Conservation (phyloP, 1,284 basidiomycete species). For the Tremellales sp. region DNA sequence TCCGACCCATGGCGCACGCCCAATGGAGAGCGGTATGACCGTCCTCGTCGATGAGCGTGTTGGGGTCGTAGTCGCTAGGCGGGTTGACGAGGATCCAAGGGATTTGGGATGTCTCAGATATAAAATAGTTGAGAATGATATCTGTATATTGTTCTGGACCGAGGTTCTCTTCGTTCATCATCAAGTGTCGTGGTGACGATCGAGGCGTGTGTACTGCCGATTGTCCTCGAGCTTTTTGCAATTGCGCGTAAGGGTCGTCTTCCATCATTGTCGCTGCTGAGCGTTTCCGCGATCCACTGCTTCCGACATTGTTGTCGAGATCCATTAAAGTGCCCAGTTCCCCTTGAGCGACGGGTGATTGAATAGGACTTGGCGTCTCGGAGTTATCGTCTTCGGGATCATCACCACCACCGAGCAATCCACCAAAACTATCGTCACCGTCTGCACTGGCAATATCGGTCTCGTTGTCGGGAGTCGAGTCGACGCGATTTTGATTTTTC, state of each 20-base stretch:
- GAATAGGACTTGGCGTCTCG: constrained; percentile 81
- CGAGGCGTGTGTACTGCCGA: constrained; percentile 42
- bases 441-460: constrained; percentile 15
- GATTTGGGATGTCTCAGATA: constrained; percentile 92
- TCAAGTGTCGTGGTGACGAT: constrained; percentile 20
- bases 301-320: not conserved
- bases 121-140: constrained; percentile 97
- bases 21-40: constrained; percentile 97
- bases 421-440: constrained; percentile 57
- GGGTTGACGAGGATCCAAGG: constrained; percentile 84
- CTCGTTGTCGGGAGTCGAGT: constrained; percentile 25
- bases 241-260: constrained; percentile 36
- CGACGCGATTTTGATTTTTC: constrained; percentile 5
- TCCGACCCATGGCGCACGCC: constrained; percentile 98
- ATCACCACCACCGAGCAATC: constrained; percentile 69
- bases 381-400: constrained; percentile 66
- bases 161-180: constrained; percentile 20
- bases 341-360: not conserved
- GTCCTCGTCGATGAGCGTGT: constrained; percentile 97
- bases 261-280: constrained; percentile 35
- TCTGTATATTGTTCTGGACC: constrained; percentile 69
- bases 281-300: constrained; percentile 26
- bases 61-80: constrained; percentile 88
- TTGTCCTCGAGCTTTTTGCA: constrained; percentile 33
- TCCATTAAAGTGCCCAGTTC: not conserved